Evolutionary conservation across 2,329 filamentous ascomycete species (phyloP), one percentile per base, ranked within the genome.

Genomic region (Podosphaera xanthii): DNA sequence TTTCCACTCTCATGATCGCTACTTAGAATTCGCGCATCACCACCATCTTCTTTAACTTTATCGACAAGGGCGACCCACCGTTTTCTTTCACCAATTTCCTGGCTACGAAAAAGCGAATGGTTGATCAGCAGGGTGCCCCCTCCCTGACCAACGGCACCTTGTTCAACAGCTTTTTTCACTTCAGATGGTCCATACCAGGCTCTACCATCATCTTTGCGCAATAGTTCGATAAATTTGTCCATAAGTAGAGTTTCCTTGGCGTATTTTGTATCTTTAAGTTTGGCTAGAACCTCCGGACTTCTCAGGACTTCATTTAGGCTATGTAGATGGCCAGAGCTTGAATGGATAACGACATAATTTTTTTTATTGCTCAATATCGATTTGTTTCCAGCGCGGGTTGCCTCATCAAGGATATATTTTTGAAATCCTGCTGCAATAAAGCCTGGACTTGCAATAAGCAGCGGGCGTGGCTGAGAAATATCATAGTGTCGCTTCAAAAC

Each of bases 1-100:
- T 85, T 84, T 0, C 92, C 92, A 69, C 90, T 96, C 73, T 96
- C 91, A 70, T 97, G 91, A 67, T 94, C 85, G 66, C 86, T 90
- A 70, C 91, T 97, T 35, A 97, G 72, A n/a, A 97, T 80, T 59
- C 87, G 77, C 0, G 88, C 87, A 64, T 96, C 89, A 1, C 91
- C 92, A 4, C 91, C 92, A 63, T 88, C 83, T 2, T 82, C 82
- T 63, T 83, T 81, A n/a, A 97, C 91, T 62, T 83, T 83, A 69
- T 97, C 91, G 2, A 97, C 90, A 53, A 97, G 75, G 7, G 74
- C 74, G 0, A 97, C 91, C 76, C 90, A 97, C 63, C 82, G 79
- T 69, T 83, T 86, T 64, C 92, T 77, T 60, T 82, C 83, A 0
- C 75, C 77, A 4, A 96, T 77, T 60, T 94, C 83, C 66, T 91